Evolutionary conservation across 345 rosid genomes (phyloP), one percentile per base, ranked within the genome.

Genomic region (Linum trigynum): DNA sequence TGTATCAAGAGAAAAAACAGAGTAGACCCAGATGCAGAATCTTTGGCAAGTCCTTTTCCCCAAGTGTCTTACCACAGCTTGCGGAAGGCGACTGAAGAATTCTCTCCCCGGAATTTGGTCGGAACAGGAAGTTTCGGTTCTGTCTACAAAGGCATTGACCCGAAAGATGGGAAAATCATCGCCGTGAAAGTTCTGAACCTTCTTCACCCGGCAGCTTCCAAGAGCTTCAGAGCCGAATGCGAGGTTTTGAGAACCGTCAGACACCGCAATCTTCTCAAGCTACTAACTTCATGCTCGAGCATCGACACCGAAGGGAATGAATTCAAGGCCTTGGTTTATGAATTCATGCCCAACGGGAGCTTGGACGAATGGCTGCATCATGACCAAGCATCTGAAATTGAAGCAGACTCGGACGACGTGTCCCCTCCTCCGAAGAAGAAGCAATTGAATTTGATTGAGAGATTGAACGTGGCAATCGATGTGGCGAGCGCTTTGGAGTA

Each of bases 221-320:
- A 64, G 69, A 68, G 72, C 55, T 68, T 68, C 35, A 15, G 40
- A 58, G 68, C 40, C 11, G 76, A 68, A 9, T 67, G 72, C 57
- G 62, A 68, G 36, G 72, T 57, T 39, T 53, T 68, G 39, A 2
- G 65, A 5, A 51, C 64, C 10, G 61, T 68, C 56, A 73, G 65
- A 51, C 71, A 68, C 38, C 48, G 68, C n/a, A 73, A 73, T 63
- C 76, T 73, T 12, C 68, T 73, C 10, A 73, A 73, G 62, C 64
- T 73, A n/a, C 56, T 73, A 6, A 67, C 61, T 38, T 68, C 61
- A 0, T 72, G 72, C 61, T 72, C 72, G 5, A 41, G 72, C 2
- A 11, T 64, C 32, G 72, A 63, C 17, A 41, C 57, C 38, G 43
- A 38, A 6, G 71, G 67, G 11, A 67, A 72, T 8, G 75, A 72